Conservation (phyloP, 2,329 filamentous ascomycete genomes). For the Plenodomus tracheiphilus region DNA sequence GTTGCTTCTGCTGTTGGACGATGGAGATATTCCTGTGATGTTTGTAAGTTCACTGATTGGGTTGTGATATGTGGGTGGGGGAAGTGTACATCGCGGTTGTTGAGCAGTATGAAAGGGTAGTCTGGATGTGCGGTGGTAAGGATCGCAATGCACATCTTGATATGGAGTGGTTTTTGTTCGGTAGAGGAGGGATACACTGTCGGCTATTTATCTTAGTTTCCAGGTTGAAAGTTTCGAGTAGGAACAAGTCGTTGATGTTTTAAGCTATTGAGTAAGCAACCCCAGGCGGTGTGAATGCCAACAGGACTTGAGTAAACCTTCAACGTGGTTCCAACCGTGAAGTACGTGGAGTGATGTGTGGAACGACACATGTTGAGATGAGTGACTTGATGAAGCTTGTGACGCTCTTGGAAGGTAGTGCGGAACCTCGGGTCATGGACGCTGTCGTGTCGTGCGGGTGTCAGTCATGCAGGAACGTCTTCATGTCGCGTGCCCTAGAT, state of each 20-base stretch:
- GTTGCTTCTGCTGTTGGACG: conserved; percentile 62
- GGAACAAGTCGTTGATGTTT: background rate
- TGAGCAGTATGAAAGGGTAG: conserved; percentile 55
- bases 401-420: conserved; percentile 9
- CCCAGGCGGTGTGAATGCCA: conserved; percentile 32
- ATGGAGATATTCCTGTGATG: conserved; percentile 60
- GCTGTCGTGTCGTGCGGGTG: background rate
- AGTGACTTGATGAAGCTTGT: conserved; percentile 6
- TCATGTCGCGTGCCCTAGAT: background rate
- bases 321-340: conserved; percentile 30
- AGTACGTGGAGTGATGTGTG: conserved; percentile 35
- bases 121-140: conserved; percentile 53
- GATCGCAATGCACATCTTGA: conserved; percentile 53
- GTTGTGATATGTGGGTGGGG: background rate
- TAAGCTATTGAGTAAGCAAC: background rate
- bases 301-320: conserved; percentile 25
- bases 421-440: background rate
- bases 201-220: background rate
- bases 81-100: conserved; percentile 52
- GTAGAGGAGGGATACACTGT: too few relatives aligned
- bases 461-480: background rate
- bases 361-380: conserved; percentile 25
- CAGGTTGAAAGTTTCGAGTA: background rate
- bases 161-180: background rate
- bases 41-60: conserved; percentile 9